Conservation (phyloP, 2,329 filamentous ascomycete genomes). For the Calonectria henricotiae region DNA sequence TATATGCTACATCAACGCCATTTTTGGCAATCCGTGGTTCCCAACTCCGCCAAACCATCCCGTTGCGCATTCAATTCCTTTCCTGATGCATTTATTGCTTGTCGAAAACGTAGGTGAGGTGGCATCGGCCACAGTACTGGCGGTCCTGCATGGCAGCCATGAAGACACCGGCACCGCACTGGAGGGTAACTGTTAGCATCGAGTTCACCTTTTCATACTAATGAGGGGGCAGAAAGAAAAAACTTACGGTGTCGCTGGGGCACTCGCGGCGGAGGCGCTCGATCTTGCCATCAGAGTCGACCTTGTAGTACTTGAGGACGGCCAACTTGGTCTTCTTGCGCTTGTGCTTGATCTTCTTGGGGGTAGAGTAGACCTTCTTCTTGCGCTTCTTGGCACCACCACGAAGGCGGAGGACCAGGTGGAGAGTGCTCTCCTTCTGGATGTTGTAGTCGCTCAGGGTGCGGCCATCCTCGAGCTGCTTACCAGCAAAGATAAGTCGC, state of each 20-base stretch:
- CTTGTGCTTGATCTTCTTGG: constrained; percentile 99
- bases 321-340: constrained; percentile 99
- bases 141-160: constrained; percentile 99
- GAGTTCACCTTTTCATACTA: background rate
- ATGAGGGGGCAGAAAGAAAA: background rate
- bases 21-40: constrained; percentile 56
- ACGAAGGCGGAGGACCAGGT: constrained; percentile 97
- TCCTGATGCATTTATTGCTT: constrained; percentile 70
- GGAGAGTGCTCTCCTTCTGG: constrained; percentile 99
- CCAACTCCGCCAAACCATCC: constrained; percentile 54
- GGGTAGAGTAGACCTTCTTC: constrained; percentile 99
- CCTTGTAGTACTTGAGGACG: constrained; percentile 99
- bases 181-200: constrained; percentile 56
- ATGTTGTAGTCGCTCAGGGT: constrained; percentile 99
- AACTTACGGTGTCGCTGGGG: constrained; percentile 87
- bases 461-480: constrained; percentile 99
- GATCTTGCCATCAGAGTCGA: constrained; percentile 99
- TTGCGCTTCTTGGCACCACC: constrained; percentile 99
- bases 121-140: constrained; percentile 91
- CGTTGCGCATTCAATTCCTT: constrained; percentile 53
- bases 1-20: constrained; percentile 65
- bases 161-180: constrained; percentile 99
- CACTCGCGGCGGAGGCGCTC: constrained; percentile 99
- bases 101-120: constrained; percentile 82
- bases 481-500: constrained; percentile 99